Evolutionary conservation across 2,329 filamentous ascomycete species (phyloP).

Genomic region (Trichothecium roseum): DNA sequence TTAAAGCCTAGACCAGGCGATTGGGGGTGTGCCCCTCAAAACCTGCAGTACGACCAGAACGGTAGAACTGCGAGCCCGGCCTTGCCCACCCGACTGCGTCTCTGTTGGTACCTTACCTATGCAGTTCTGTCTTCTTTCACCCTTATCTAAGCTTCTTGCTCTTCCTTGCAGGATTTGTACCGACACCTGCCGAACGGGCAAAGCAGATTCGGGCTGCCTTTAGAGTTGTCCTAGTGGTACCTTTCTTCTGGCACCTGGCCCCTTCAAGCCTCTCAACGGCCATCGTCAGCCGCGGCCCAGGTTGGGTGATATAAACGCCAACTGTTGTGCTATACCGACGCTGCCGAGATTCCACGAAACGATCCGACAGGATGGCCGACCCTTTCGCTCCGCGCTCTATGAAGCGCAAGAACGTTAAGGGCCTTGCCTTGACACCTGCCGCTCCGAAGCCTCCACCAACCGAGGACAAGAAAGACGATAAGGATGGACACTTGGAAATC

Average conservation of each 20-base stretch:
- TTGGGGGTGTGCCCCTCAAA: no score
- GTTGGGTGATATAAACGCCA: background rate
- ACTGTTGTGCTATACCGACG: background rate
- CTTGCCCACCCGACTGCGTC: no score
- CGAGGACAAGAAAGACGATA: constrained; percentile 56
- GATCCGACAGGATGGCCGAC: constrained; percentile 43
- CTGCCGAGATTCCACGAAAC: constrained; percentile 1
- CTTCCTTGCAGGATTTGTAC: no score
- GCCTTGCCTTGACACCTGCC: constrained; percentile 74
- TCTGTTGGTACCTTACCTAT: no score
- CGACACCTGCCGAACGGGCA: no score
- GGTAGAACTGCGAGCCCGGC: no score
- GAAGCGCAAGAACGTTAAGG: constrained; percentile 99
- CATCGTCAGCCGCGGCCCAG: background rate
- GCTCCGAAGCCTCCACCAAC: constrained; percentile 62
- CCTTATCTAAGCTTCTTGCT: no score
- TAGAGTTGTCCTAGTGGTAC: background rate
- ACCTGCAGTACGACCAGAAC: no score
- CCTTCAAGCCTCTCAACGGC: background rate
- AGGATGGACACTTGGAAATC: constrained; percentile 68
- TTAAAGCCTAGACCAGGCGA: no score
- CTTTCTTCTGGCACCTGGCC: background rate
- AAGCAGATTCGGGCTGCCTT: no score
- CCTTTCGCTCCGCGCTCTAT: constrained; percentile 64
- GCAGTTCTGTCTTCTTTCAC: no score